These are phyloP conservation scores for Starmerella stellata DNA, from an alignment of 805 yeast species.

Conservation along the genomic window DNA sequence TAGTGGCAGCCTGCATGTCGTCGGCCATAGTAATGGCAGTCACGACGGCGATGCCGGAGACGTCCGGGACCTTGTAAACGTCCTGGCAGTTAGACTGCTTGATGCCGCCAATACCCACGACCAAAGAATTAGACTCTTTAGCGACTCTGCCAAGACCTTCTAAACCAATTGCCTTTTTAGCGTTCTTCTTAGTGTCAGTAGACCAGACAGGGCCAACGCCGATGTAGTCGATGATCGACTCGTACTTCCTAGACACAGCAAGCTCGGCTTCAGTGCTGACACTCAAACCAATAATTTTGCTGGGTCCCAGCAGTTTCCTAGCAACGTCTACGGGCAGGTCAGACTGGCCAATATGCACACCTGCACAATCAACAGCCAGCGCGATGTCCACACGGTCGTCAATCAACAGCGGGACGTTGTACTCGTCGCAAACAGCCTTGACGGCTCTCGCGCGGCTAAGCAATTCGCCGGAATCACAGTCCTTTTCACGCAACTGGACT, in stretches of 20 bases:
- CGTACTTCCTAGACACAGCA: slow-evolving; percentile 19
- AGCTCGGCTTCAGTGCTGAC: slow-evolving; percentile 42
- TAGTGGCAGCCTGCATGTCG: slow-evolving; percentile 8
- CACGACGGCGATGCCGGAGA: slow-evolving; percentile 81
- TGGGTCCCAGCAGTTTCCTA: slow-evolving; percentile 47
- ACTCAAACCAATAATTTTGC: slow-evolving; percentile 64
- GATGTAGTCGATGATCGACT: slow-evolving; percentile 38
- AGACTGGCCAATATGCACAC: slow-evolving; percentile 83
- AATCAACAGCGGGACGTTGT: slow-evolving; percentile 58
- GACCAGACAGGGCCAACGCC: slow-evolving; percentile 64
- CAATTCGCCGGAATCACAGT: slow-evolving; percentile 48
- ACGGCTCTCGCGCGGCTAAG: slow-evolving; percentile 41
- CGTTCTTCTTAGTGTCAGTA: slow-evolving; percentile 51
- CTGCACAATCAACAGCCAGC: slow-evolving; percentile 73
- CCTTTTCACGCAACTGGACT: slow-evolving; percentile 71
- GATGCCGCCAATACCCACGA: slow-evolving; percentile 37
- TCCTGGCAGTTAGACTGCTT: slow-evolving; percentile 20
- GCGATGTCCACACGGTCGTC: slow-evolving; percentile 83
- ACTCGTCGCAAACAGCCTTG: slow-evolving; percentile 40
- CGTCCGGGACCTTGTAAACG: slow-evolving; percentile 24
- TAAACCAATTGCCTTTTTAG: slow-evolving; percentile 46
- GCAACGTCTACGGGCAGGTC: slow-evolving; percentile 52
- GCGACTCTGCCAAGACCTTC: slow-evolving; percentile 54
- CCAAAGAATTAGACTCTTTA: slow-evolving; percentile 50
- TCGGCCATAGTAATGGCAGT: slow-evolving; percentile 57